Percentiles rank a stretch among this genome's conserved stretches.
phyloP scores from a whole-genome alignment of 2,329 filamentous ascomycete genomes.

The Neurospora crassa region DNA sequence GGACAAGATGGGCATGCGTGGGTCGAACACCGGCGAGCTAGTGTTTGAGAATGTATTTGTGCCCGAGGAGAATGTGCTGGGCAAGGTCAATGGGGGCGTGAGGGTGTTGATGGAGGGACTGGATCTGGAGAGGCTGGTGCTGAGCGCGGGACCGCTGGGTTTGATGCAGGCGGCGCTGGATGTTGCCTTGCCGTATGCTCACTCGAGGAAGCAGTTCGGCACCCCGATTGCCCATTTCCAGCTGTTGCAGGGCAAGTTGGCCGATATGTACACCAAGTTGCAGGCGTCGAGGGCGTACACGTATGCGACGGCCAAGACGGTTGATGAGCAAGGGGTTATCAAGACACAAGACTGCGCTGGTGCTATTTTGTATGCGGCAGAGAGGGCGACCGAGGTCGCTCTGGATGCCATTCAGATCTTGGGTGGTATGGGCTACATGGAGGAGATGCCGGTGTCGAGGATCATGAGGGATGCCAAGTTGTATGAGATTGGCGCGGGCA shows the following conservation, averaged over 20 bases:
- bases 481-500: conserved; percentile 96
- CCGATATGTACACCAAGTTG: conserved; percentile 96
- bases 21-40: conserved; percentile 91
- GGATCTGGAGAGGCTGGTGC: conserved; percentile 84
- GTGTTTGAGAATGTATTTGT: conserved; percentile 89
- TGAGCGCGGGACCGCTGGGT: conserved; percentile 82
- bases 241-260: conserved; percentile 82
- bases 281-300: conserved; percentile 81
- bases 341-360: conserved; percentile 89
- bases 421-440: conserved; percentile 92
- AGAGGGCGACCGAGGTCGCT: conserved; percentile 77
- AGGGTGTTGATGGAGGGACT: conserved; percentile 92
- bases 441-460: conserved; percentile 85
- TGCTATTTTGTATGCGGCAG: conserved; percentile 85
- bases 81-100: conserved; percentile 71
- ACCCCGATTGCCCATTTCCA: conserved; percentile 84
- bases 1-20: conserved; percentile 97
- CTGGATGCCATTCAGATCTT: conserved; percentile 87
- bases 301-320: conserved; percentile 66
- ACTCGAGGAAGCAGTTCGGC: conserved; percentile 83
- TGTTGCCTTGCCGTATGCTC: conserved; percentile 77
- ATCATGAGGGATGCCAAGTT: conserved; percentile 68
- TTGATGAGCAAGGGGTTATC: conserved; percentile 67
- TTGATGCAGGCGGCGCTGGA: conserved; percentile 92
- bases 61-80: conserved; percentile 71